Conservation (phyloP, 1,284 basidiomycete species). For the Testicularia cyperi region DNA sequence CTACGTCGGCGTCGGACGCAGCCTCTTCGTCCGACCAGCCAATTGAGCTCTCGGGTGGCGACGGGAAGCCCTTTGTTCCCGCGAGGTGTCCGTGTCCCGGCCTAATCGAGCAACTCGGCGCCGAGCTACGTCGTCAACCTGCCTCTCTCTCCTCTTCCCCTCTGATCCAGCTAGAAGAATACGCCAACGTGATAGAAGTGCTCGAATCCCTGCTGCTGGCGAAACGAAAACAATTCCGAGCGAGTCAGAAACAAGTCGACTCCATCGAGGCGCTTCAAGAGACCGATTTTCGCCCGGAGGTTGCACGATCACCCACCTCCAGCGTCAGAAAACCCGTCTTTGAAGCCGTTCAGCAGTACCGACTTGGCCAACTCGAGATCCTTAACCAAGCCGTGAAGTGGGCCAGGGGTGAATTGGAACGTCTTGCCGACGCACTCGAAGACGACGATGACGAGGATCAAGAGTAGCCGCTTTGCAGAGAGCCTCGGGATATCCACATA, state of each 20-base stretch:
- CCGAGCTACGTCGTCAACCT: not conserved
- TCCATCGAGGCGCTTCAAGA: too few relatives aligned
- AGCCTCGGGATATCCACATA: too few relatives aligned
- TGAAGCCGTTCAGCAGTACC: conserved; percentile 12
- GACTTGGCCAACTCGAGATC: conserved; percentile 20
- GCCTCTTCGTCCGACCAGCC: too few relatives aligned
- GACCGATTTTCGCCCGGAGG: too few relatives aligned
- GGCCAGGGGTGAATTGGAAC: conserved; percentile 19
- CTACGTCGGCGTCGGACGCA: not conserved
- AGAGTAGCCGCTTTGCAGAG: too few relatives aligned
- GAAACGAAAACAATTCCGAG: conserved; percentile 28
- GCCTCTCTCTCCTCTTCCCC: not conserved
- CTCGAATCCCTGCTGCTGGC: conserved; percentile 20
- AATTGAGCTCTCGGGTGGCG: too few relatives aligned
- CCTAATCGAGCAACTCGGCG: conserved; percentile 5
- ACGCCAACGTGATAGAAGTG: conserved; percentile 12
- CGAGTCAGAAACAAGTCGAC: conserved; percentile 4
- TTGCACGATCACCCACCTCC: too few relatives aligned
- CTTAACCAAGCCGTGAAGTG: conserved; percentile 30
- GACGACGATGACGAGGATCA: not conserved
- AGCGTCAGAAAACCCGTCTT: conserved; percentile 2
- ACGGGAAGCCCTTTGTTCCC: not conserved
- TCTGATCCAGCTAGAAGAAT: conserved; percentile 4
- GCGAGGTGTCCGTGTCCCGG: conserved; percentile 9
- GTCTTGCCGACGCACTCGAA: conserved; percentile 21